A percentile compares a stretch with the other conserved stretches of the same genome.
These are phyloP conservation scores for Trypanosoma theileri DNA, from an alignment of 208 protist genomes.

Conservation along the genomic window DNA sequence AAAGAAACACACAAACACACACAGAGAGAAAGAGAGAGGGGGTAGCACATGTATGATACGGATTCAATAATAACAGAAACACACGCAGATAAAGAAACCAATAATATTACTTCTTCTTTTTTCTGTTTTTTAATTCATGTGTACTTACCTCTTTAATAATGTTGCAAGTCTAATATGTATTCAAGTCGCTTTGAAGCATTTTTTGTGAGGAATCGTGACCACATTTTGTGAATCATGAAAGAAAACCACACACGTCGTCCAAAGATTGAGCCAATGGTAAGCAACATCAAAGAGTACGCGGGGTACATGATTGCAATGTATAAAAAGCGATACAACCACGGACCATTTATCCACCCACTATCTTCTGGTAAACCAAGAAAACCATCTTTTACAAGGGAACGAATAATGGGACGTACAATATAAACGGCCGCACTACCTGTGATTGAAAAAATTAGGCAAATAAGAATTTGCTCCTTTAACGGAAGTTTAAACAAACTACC, in stretches of 20 bases:
- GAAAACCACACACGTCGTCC: slow-evolving; percentile 84
- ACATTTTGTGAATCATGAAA: slow-evolving; percentile 93
- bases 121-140: neutral
- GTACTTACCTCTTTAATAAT: slow-evolving; percentile 35
- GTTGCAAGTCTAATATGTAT: slow-evolving; percentile 74
- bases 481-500: slow-evolving; percentile 80
- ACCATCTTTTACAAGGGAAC: slow-evolving; percentile 62
- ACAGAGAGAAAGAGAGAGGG: no score
- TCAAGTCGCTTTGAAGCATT: slow-evolving; percentile 46
- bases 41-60: no score
- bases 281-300: slow-evolving; percentile 75
- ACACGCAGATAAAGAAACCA: neutral
- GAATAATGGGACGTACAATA: slow-evolving; percentile 74
- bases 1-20: no score
- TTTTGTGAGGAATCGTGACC: slow-evolving; percentile 74
- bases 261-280: slow-evolving; percentile 72
- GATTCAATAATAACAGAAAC: no score
- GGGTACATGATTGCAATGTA: slow-evolving; percentile 86
- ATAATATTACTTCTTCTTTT: neutral
- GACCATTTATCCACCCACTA: slow-evolving; percentile 69
- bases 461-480: slow-evolving; percentile 72
- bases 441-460: slow-evolving; percentile 81
- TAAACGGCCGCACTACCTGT: slow-evolving; percentile 66
- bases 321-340: slow-evolving; percentile 81
- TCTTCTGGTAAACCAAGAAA: slow-evolving; percentile 79